Conservation (phyloP, 2,329 filamentous ascomycete genomes). For the Amylocarpus encephaloides region DNA sequence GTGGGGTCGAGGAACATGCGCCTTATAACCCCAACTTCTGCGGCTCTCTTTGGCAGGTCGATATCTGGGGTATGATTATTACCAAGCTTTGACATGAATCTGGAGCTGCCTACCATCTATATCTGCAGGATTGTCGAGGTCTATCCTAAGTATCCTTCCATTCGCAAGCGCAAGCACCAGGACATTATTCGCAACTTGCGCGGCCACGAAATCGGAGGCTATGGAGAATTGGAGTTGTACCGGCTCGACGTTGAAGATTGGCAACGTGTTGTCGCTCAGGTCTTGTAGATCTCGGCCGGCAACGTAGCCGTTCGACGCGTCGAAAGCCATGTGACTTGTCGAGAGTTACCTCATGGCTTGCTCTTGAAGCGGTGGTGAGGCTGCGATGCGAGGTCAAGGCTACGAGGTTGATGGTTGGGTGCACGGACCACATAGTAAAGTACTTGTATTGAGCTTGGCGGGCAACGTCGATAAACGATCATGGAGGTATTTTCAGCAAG, state of each 20-base stretch:
- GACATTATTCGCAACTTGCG: conserved; percentile 96
- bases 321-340: conserved; percentile 56
- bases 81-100: neutral
- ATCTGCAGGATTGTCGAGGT: conserved; percentile 86
- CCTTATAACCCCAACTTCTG: conserved; percentile 85
- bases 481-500: too few relatives aligned
- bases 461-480: too few relatives aligned
- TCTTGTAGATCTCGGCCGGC: conserved; percentile 56
- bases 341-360: conserved; percentile 26
- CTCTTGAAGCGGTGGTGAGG: conserved; percentile 19
- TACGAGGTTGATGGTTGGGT: conserved; percentile 15
- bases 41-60: conserved; percentile 87
- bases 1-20: conserved; percentile 97
- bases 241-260: conserved; percentile 90
- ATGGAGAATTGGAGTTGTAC: conserved; percentile 93
- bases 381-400: conserved; percentile 22
- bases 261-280: conserved; percentile 56
- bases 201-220: conserved; percentile 90
- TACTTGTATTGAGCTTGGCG: too few relatives aligned
- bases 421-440: neutral
- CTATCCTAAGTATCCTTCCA: conserved; percentile 86
- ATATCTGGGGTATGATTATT: conserved; percentile 58
- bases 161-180: conserved; percentile 87
- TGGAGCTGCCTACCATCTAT: conserved; percentile 64
- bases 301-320: conserved; percentile 65